Percentiles rank a stretch among this genome's conserved stretches.
Evolutionary conservation across 345 rosid genomes (phyloP).

Genomic region (Euphorbia lathyris): DNA sequence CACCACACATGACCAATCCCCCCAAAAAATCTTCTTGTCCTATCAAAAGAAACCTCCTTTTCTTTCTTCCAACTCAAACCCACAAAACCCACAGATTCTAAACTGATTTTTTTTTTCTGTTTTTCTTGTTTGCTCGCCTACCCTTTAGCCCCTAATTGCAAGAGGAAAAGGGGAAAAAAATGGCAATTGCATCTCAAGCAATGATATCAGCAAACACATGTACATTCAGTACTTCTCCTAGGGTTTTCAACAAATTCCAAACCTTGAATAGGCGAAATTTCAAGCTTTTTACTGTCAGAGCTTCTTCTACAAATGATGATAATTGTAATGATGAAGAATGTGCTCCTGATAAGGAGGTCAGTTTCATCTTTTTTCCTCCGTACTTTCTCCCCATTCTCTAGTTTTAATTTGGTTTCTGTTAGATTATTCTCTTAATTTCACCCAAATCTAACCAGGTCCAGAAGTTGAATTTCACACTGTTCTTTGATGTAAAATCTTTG

Average conservation of each 20-base stretch:
- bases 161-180: neutral
- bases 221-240: conserved; percentile 50
- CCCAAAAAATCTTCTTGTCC: neutral
- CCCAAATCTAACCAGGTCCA: too few species aligned
- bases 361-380: neutral
- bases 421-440: neutral
- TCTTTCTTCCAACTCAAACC: neutral
- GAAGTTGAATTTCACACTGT: too few species aligned
- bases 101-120: neutral
- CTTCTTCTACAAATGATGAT: conserved; percentile 49
- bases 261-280: conserved; percentile 17
- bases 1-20: conserved; percentile 16
- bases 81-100: neutral
- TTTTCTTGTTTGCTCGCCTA: neutral
- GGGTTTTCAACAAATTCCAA: conserved; percentile 25
- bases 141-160: neutral
- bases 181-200: conserved; percentile 47
- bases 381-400: too few species aligned
- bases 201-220: conserved; percentile 56
- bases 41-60: neutral
- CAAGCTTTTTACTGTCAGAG: conserved; percentile 43
- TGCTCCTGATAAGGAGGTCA: conserved; percentile 96
- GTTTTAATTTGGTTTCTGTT: neutral
- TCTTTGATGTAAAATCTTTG: neutral
- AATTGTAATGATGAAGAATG: conserved; percentile 78